Evolutionary conservation across 495 filamentous ascomycete genomes (phyloP).

Genomic region (Penicillium antarcticum): DNA sequence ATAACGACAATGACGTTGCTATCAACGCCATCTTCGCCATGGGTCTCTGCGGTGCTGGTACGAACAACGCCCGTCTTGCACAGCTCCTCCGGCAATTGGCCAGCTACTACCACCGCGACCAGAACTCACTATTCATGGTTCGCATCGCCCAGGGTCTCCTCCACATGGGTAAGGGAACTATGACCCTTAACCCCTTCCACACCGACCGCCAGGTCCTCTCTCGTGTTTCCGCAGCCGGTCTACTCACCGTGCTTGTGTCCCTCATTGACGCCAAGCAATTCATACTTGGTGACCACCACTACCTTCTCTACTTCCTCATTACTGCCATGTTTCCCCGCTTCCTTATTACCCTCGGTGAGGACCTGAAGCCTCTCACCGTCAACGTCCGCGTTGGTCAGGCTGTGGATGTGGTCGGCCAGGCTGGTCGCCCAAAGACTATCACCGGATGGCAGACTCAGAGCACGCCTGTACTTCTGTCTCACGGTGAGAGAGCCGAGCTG

Average conservation of each 20-base stretch:
- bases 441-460: slow-evolving; percentile 99
- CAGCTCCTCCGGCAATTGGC: slow-evolving; percentile 92
- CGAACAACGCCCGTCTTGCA: slow-evolving; percentile 95
- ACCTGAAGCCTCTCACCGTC: slow-evolving; percentile 88
- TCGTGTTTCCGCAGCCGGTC: slow-evolving; percentile 80
- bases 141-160: slow-evolving; percentile 95
- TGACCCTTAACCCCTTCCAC: slow-evolving; percentile 95
- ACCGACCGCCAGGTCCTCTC: slow-evolving; percentile 95
- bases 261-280: slow-evolving; percentile 96
- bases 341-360: slow-evolving; percentile 92
- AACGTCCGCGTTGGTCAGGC: slow-evolving; percentile 97
- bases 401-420: slow-evolving; percentile 96
- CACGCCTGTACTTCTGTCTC: slow-evolving; percentile 86
- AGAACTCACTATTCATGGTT: slow-evolving; percentile 97
- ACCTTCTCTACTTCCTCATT: slow-evolving; percentile 95
- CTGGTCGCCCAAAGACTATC: slow-evolving; percentile 95
- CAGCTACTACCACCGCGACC: slow-evolving; percentile 96
- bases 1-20: slow-evolving; percentile 98
- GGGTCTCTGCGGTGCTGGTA: slow-evolving; percentile 94
- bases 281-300: slow-evolving; percentile 83
- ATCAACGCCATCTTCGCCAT: slow-evolving; percentile 99
- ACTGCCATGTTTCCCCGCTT: slow-evolving; percentile 97
- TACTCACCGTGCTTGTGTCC: slow-evolving; percentile 85
- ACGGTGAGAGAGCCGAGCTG: slow-evolving; percentile 93
- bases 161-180: slow-evolving; percentile 98